Base-by-base conservation (phyloP, 2,329 filamentous ascomycete species). In the Colletotrichum sublineola region DNA sequence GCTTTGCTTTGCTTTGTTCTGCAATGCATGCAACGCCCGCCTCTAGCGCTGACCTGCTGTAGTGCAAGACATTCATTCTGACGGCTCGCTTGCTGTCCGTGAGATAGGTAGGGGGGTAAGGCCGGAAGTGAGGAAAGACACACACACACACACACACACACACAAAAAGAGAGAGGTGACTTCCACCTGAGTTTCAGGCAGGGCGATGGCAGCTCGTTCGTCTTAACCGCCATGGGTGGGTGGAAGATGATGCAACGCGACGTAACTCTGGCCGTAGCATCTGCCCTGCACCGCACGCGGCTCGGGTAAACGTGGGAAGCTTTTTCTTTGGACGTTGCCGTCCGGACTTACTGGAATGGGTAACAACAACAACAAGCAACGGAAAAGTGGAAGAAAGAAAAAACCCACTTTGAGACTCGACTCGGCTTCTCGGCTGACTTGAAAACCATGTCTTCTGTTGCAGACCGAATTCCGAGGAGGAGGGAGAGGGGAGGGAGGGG, bases 171-270 rank as follows among this genome's bases (percentile, higher is more conserved):
- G 2, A 9, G 18, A 57, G 20, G 36, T 36, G 20, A 29, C 31
- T 46, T 53, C 31, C 61, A n/a, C 61, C 61, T 42, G 46, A 38
- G 61, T 68, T 71, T 71, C 68, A 68, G 68, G 57, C 64, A 63
- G 52, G 68, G 64, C 62, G 68, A 71, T 38, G 57, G 50, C 50
- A 38, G 52, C 38, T 68, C 48, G 24, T 58, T 68, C 31, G 42
- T 68, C 42, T 46, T 63, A 52, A 68, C 36, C 44, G 44, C 44
- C 20, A n/a, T 48, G 44, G 50, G 15, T 18, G 61, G 44, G 50
- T 48, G 40, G 48, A 5, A 50, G 31, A 29, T 2, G 50, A 63
- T 71, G 68, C 58, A 53, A 71, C 58, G 44, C 52, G 46, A 63
- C 46, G 61, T 48, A 63, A 63, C 61, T 52, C 46, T 40, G 14